Conservation (phyloP, 352 stramenopile genomes). For the Phytopythium boreale region DNA sequence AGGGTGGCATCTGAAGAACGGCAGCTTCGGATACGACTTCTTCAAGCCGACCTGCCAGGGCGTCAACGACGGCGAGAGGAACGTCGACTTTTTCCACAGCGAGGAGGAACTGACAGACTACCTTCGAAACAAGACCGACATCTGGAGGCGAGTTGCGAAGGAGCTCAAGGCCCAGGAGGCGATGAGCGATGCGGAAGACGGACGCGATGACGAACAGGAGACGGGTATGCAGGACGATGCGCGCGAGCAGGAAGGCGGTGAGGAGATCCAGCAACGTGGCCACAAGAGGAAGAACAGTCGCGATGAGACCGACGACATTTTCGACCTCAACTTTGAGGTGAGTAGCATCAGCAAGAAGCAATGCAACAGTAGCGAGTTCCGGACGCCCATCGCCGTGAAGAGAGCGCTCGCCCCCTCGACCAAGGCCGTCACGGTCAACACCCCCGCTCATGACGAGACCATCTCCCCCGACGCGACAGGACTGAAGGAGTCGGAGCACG, state of each 20-base stretch:
- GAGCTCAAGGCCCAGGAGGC: neutral
- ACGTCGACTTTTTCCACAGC: conserved; percentile 53
- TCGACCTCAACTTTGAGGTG: conserved; percentile 1
- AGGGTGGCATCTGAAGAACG: conserved; percentile 46
- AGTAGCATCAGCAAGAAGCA: conserved; percentile 18
- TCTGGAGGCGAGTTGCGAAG: conserved; percentile 26
- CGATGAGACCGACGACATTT: conserved; percentile 8
- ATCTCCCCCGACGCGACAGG: conserved; percentile 41
- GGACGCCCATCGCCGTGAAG: conserved; percentile 19
- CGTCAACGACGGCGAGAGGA: conserved; percentile 23
- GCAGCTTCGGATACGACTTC: conserved; percentile 62
- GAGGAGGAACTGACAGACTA: conserved; percentile 41
- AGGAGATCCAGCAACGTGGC: neutral
- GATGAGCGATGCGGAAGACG: neutral
- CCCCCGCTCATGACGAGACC: conserved; percentile 13
- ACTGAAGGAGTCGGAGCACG: conserved; percentile 22
- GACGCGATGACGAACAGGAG: neutral
- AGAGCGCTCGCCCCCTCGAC: neutral
- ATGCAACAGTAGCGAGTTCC: conserved; percentile 19
- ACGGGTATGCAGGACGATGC: neutral
- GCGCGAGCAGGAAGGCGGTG: neutral
- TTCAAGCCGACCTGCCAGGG: conserved; percentile 54
- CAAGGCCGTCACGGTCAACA: neutral
- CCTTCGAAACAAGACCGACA: conserved; percentile 36
- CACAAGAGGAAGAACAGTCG: conserved; percentile 22